phyloP scores from a whole-genome alignment of 148 eudicot species.

The Hydrangea macrophylla region DNA sequence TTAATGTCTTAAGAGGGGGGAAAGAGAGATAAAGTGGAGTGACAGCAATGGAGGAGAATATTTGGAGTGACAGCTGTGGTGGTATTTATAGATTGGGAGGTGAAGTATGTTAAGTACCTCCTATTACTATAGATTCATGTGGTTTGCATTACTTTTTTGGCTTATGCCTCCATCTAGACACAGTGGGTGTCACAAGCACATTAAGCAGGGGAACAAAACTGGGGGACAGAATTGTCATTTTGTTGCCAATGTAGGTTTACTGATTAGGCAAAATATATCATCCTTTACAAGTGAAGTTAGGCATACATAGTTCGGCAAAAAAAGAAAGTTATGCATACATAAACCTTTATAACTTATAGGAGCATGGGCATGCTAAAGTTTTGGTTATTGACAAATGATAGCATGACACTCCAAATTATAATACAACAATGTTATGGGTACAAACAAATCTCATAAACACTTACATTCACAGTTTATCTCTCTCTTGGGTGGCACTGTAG shows the following conservation, averaged over 20 bases:
- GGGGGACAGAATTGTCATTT: background rate
- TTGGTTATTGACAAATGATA: too few relatives aligned
- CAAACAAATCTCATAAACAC: too few relatives aligned
- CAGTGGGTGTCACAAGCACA: background rate
- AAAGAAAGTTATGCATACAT: too few relatives aligned
- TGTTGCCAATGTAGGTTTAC: too few relatives aligned
- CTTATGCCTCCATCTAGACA: background rate
- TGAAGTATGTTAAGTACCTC: background rate
- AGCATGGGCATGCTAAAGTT: too few relatives aligned
- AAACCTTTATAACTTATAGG: too few relatives aligned
- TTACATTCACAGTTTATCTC: too few relatives aligned
- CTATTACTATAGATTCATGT: background rate
- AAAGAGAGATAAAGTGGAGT: background rate
- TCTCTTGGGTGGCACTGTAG: too few relatives aligned
- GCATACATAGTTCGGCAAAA: too few relatives aligned
- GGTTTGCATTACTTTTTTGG: background rate
- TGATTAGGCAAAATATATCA: background rate
- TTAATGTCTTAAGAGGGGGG: background rate
- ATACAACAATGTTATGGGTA: too few relatives aligned
- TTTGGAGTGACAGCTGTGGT: background rate
- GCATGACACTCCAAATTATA: too few relatives aligned
- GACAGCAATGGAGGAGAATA: slow-evolving; percentile 1
- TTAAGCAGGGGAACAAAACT: background rate
- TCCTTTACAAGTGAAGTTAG: background rate
- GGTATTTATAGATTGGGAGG: slow-evolving; percentile 5